These are phyloP conservation scores for Haberlea rhodopensis DNA, from an alignment of 257 asterid species.

Conservation along the genomic window DNA sequence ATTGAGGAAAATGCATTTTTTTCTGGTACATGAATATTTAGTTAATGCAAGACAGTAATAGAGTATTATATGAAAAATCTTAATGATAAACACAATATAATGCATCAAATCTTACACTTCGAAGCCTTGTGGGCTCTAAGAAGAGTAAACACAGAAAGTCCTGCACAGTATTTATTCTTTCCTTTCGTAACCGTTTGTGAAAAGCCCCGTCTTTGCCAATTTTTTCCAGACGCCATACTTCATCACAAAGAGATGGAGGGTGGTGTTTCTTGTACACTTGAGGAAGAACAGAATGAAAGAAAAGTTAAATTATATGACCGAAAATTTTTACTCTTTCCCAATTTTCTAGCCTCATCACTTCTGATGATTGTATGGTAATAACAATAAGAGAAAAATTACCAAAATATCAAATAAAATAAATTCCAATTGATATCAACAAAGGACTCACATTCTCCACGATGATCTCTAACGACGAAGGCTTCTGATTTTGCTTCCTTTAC, in stretches of 20 bases:
- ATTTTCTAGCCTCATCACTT: slow-evolving; percentile 1
- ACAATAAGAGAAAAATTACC: background rate
- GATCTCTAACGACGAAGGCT: slow-evolving; percentile 78
- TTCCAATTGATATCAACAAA: background rate
- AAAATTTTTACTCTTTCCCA: background rate
- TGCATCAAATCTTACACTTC: slow-evolving; percentile 50
- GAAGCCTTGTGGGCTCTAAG: slow-evolving; percentile 63
- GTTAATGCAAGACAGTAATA: background rate
- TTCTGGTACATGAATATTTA: background rate
- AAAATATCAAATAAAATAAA: no score
- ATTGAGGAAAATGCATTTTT: background rate
- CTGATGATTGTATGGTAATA: background rate
- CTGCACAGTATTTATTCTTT: slow-evolving; percentile 63
- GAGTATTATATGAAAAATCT: no score
- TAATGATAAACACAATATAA: no score
- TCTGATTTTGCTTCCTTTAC: slow-evolving; percentile 81
- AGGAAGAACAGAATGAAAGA: background rate
- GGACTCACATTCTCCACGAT: slow-evolving; percentile 88
- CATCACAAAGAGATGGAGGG: slow-evolving; percentile 85
- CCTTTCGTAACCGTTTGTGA: slow-evolving; percentile 74
- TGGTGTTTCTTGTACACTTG: slow-evolving; percentile 94
- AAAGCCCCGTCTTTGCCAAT: slow-evolving; percentile 93
- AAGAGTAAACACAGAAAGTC: slow-evolving; percentile 63
- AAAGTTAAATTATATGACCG: slow-evolving; percentile 16
- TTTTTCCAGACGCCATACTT: slow-evolving; percentile 90